Conservation (phyloP, 2,329 filamentous ascomycete genomes). For the Metarhizium anisopliae region DNA sequence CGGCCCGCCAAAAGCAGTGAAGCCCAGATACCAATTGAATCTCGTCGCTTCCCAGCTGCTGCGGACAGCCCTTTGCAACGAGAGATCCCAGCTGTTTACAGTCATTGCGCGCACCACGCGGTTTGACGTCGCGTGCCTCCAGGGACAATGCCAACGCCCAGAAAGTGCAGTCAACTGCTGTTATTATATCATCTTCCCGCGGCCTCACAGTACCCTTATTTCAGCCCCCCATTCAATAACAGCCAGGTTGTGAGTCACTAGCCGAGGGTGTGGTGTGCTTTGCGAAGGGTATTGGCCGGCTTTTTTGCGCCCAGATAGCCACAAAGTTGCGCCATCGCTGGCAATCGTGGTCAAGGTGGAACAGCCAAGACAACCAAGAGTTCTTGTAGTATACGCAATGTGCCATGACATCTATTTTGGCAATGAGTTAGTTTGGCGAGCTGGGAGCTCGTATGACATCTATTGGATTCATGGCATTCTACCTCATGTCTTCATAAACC, state of each 20-base stretch:
- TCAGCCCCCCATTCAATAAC: neutral
- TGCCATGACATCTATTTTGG: too few species aligned
- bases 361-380: too few species aligned
- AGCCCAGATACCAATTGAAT: slow-evolving; percentile 49
- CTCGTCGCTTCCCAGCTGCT: neutral
- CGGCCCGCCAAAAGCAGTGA: slow-evolving; percentile 59
- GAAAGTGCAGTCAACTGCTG: too few species aligned
- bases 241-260: too few species aligned
- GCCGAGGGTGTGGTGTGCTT: neutral
- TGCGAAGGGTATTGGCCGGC: neutral
- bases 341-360: neutral
- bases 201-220: neutral
- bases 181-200: too few species aligned
- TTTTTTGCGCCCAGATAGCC: neutral
- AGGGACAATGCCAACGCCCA: neutral
- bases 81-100: neutral
- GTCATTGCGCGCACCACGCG: neutral
- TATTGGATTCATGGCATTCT: slow-evolving; percentile 9
- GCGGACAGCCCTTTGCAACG: neutral
- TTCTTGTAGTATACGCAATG: too few species aligned
- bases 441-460: slow-evolving; percentile 4
- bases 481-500: neutral
- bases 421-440: too few species aligned
- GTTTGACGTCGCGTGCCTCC: neutral
- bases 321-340: neutral